Conservation (phyloP, 2,329 filamentous ascomycete genomes). For the Penicillium sp. region DNA sequence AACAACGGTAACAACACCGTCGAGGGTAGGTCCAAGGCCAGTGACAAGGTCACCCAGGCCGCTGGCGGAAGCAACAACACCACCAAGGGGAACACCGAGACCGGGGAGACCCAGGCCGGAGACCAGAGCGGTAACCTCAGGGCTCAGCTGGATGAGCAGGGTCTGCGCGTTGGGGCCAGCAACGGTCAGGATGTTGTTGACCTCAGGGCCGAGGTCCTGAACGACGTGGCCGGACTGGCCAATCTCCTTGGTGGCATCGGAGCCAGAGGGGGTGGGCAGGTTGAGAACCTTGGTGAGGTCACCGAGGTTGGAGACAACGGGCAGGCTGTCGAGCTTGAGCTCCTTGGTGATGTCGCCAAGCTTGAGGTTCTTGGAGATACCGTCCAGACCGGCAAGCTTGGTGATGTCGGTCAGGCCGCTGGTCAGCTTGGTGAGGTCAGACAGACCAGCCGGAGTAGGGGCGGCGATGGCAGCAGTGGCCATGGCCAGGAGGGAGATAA, state of each 20-base stretch:
- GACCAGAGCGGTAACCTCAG: constrained; percentile 34
- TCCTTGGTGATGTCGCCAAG: constrained; percentile 24
- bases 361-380: constrained; percentile 20
- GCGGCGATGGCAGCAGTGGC: constrained; percentile 29
- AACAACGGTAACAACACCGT: constrained; percentile 37
- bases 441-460: constrained; percentile 14
- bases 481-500: constrained; percentile 45
- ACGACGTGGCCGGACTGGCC: constrained; percentile 33
- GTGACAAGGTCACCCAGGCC: constrained; percentile 31
- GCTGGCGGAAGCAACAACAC: constrained; percentile 31
- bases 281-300: constrained; percentile 24
- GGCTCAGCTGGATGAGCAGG: constrained; percentile 37
- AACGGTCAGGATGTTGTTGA: constrained; percentile 36
- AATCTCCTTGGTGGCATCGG: constrained; percentile 16
- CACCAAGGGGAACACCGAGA: constrained; percentile 31
- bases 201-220: constrained; percentile 35
- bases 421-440: constrained; percentile 15
- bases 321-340: constrained; percentile 21
- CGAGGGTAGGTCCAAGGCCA: constrained; percentile 27
- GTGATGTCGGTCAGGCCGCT: constrained; percentile 8
- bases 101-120: constrained; percentile 33
- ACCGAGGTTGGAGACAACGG: constrained; percentile 21
- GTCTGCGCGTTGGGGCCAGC: constrained; percentile 30
- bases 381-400: constrained; percentile 15
- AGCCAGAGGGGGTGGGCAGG: constrained; percentile 19